Conservation (phyloP, 345 rosid species). For the Ricinus communis region DNA sequence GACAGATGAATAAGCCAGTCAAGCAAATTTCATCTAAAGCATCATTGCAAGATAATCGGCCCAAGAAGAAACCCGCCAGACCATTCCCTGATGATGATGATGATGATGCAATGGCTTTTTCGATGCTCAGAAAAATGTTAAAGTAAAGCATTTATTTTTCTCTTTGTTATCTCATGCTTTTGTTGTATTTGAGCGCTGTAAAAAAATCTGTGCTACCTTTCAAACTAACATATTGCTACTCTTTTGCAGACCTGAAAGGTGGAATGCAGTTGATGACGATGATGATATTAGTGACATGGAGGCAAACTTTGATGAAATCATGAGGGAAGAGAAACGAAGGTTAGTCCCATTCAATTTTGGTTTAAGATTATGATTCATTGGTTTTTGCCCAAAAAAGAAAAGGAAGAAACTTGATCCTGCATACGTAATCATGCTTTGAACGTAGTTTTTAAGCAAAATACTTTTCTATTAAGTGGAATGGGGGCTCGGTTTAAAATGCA, state of each 20-base stretch:
- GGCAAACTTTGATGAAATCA: conserved; percentile 74
- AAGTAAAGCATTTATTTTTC: conserved; percentile 29
- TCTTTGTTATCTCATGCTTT: neutral
- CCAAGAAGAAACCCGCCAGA: conserved; percentile 54
- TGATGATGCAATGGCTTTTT: conserved; percentile 45
- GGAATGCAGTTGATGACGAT: too few relatives aligned
- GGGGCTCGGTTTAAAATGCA: too few relatives aligned
- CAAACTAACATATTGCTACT: too few relatives aligned
- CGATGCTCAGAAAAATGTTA: conserved; percentile 58
- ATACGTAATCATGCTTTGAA: too few relatives aligned
- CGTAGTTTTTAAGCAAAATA: too few relatives aligned
- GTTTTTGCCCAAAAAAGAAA: neutral
- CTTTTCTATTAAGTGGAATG: too few relatives aligned
- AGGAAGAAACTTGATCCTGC: neutral
- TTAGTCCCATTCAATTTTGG: conserved; percentile 23
- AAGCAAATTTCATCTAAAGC: conserved; percentile 44
- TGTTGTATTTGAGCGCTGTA: too few relatives aligned
- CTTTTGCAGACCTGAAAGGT: too few relatives aligned
- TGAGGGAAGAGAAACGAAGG: conserved; percentile 78
- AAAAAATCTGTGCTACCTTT: too few relatives aligned
- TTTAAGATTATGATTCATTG: neutral
- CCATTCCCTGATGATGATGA: conserved; percentile 38
- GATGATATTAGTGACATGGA: conserved; percentile 79
- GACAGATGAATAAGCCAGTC: conserved; percentile 37
- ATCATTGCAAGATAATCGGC: conserved; percentile 36